Evolutionary conservation across 2,329 filamentous ascomycete species (phyloP).

Genomic region (Colletotrichum limetticola): DNA sequence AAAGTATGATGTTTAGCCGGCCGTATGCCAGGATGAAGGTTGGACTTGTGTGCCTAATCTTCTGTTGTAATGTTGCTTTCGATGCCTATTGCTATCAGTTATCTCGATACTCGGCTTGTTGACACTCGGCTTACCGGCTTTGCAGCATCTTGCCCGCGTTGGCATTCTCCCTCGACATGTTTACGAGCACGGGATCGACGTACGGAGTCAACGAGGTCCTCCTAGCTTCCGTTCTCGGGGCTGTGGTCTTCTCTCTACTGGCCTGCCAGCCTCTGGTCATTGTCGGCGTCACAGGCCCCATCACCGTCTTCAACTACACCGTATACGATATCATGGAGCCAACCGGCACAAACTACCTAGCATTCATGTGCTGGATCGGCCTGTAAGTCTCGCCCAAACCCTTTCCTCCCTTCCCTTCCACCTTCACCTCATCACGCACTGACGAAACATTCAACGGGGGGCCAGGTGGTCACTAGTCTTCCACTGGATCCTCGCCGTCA

Average conservation of each 20-base stretch:
- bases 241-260: constrained; percentile 82
- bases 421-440: neutral
- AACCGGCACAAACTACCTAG: constrained; percentile 82
- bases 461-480: constrained; percentile 82
- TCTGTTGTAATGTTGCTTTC: neutral
- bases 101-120: neutral
- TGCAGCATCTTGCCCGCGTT: constrained; percentile 84
- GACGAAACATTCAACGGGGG: neutral
- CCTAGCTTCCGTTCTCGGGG: constrained; percentile 84
- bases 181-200: constrained; percentile 84
- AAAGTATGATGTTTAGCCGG: neutral
- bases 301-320: constrained; percentile 94
- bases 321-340: constrained; percentile 89
- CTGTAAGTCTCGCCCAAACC: constrained; percentile 61
- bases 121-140: neutral
- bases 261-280: constrained; percentile 90
- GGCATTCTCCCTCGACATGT: constrained; percentile 94
- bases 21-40: neutral
- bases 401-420: no score
- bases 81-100: neutral
- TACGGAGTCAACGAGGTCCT: constrained; percentile 94
- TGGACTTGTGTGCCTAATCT: neutral
- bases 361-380: constrained; percentile 93
- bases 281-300: constrained; percentile 91
- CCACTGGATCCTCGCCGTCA: constrained; percentile 85